Percentiles rank a stretch among this genome's conserved stretches.
Evolutionary conservation across 176 grass and related monocot species (phyloP).

Genomic region (Metroxylon sagu): DNA sequence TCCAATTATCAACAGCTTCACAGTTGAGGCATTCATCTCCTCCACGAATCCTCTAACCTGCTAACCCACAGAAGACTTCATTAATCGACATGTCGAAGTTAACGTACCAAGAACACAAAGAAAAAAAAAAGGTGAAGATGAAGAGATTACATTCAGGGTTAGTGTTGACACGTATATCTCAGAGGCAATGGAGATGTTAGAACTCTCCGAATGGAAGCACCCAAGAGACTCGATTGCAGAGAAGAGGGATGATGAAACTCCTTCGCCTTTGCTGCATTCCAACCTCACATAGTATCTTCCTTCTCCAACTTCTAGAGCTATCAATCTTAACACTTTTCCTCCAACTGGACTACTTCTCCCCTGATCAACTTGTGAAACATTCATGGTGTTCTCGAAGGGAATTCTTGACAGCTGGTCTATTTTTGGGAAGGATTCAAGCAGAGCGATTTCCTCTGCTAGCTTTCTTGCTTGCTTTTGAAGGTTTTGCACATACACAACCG

Average conservation of each 20-base stretch:
- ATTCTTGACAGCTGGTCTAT: slow-evolving; percentile 8
- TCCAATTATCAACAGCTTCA: too few species aligned
- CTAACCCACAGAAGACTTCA: not conserved
- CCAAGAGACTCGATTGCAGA: slow-evolving; percentile 52
- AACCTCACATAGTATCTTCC: slow-evolving; percentile 55
- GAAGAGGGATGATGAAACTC: slow-evolving; percentile 44
- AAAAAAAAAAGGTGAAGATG: not conserved
- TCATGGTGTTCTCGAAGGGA: not conserved
- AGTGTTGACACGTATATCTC: slow-evolving; percentile 43
- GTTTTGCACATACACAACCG: slow-evolving; percentile 56
- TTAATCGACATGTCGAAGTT: not conserved
- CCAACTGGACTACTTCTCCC: not conserved
- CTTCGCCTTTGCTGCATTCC: slow-evolving; percentile 40
- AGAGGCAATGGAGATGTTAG: slow-evolving; percentile 33
- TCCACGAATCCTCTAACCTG: slow-evolving; percentile 22
- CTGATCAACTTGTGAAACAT: not conserved
- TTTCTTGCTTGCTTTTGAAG: slow-evolving; percentile 56
- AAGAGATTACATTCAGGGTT: slow-evolving; percentile 45
- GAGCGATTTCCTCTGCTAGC: slow-evolving; percentile 47
- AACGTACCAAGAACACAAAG: not conserved
- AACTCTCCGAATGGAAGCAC: slow-evolving; percentile 59
- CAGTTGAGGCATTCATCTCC: too few species aligned
- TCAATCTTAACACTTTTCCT: slow-evolving; percentile 33
- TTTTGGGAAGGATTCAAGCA: slow-evolving; percentile 38
- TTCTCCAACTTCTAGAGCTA: slow-evolving; percentile 40